A percentile compares a stretch with the other conserved stretches of the same genome.
Evolutionary conservation across 768 basidiomycete species (phyloP).

Genomic region (Lentinula sp.): DNA sequence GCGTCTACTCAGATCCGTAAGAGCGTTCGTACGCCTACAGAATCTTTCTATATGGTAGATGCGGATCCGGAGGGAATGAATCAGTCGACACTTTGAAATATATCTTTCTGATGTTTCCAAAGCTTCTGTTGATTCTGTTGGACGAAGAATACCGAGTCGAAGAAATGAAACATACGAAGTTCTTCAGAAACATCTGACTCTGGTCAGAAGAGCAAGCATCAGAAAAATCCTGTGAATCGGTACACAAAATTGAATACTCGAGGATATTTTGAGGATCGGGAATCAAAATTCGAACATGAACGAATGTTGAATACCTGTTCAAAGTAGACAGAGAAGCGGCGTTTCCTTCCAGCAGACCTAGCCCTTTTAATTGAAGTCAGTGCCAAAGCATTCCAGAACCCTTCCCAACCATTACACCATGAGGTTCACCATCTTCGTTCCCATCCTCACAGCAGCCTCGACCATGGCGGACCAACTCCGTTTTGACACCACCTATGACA

Average conservation of each 20-base stretch:
- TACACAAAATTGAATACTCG: background rate
- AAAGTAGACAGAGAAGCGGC: background rate
- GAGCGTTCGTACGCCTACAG: too few species aligned
- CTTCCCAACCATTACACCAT: background rate
- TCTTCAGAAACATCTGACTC: background rate
- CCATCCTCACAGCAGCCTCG: slow-evolving; percentile 12
- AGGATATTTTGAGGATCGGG: background rate
- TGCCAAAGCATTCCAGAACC: background rate
- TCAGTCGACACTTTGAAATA: too few species aligned
- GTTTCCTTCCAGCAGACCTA: background rate
- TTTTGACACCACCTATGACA: slow-evolving; percentile 39
- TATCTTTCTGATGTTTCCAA: background rate
- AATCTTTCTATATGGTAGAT: too few species aligned
- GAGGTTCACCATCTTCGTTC: slow-evolving; percentile 7
- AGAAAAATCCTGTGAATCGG: background rate
- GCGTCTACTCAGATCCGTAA: too few species aligned
- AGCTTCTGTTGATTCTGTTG: background rate
- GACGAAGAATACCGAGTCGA: background rate
- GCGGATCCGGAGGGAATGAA: too few species aligned
- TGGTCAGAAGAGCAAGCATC: background rate
- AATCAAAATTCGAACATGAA: background rate
- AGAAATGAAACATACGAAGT: background rate
- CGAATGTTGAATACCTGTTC: background rate
- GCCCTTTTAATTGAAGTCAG: background rate
- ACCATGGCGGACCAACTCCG: background rate